Conservation (phyloP, 352 stramenopile genomes). For the Pythium chondricola region DNA sequence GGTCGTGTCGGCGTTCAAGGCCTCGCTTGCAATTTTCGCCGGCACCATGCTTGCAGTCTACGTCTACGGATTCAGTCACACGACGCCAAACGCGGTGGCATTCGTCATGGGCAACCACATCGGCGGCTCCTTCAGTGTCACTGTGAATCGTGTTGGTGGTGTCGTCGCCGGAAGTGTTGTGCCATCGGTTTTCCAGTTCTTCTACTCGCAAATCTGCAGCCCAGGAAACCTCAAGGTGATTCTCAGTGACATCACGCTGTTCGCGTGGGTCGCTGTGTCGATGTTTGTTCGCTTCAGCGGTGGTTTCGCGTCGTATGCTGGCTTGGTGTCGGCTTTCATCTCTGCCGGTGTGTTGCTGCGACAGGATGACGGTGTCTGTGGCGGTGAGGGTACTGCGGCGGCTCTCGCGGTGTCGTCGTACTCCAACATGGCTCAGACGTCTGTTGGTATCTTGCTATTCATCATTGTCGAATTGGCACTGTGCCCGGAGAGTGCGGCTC, state of each 20-base stretch:
- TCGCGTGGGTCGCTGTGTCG: conserved; percentile 65
- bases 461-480: conserved; percentile 64
- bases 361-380: conserved; percentile 43
- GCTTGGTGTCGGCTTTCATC: conserved; percentile 70
- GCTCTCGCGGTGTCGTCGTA: conserved; percentile 68
- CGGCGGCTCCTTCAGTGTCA: conserved; percentile 72
- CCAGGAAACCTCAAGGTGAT: conserved; percentile 31
- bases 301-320: conserved; percentile 65
- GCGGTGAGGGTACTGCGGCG: conserved; percentile 30
- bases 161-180: conserved; percentile 80
- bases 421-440: conserved; percentile 72
- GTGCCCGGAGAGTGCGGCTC: conserved; percentile 60
- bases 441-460: conserved; percentile 71
- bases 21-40: conserved; percentile 50
- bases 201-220: conserved; percentile 65
- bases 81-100: conserved; percentile 46
- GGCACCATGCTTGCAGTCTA: conserved; percentile 67
- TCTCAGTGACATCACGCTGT: conserved; percentile 49
- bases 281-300: conserved; percentile 73
- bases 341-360: conserved; percentile 51
- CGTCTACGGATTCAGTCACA: conserved; percentile 66
- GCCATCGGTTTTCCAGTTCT: conserved; percentile 81
- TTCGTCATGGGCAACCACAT: conserved; percentile 82
- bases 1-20: conserved; percentile 44
- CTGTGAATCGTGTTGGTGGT: conserved; percentile 75